A percentile compares a stretch with the other conserved stretches of the same genome.
phyloP scores from a whole-genome alignment of 1,284 basidiomycete genomes.

The Erythrobasidium hasegawianum region DNA sequence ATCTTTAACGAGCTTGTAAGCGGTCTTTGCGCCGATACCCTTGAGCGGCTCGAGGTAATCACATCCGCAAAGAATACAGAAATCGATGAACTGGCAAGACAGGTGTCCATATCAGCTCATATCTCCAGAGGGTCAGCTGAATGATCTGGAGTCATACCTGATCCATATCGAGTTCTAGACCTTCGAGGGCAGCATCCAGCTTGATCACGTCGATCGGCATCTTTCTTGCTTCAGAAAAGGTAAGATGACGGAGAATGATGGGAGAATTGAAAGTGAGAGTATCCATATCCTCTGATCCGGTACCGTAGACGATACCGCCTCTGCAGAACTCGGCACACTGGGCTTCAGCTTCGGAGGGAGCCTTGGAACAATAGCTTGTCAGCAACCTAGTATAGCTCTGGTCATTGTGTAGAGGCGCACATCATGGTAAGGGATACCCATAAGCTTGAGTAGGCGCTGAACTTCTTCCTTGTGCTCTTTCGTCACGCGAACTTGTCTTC shows the following conservation, averaged over 20 bases:
- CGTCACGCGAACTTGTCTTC: conserved; percentile 92
- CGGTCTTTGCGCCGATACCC: conserved; percentile 92
- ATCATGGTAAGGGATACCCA: conserved; percentile 94
- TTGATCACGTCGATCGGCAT: conserved; percentile 93
- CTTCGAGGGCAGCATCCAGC: conserved; percentile 76
- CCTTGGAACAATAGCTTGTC: conserved; percentile 56
- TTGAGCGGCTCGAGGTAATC: conserved; percentile 97
- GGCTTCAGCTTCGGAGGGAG: conserved; percentile 96
- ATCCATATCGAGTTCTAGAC: conserved; percentile 86
- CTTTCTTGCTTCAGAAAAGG: conserved; percentile 98
- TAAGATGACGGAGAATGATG: conserved; percentile 88
- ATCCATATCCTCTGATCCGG: conserved; percentile 99
- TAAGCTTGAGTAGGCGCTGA: conserved; percentile 75
- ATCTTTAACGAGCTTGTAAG: conserved; percentile 87
- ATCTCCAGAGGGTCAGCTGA: background rate
- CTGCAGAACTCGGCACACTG: conserved; percentile 96
- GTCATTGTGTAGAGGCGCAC: conserved; percentile 51
- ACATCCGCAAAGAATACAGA: conserved; percentile 94
- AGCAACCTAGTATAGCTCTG: background rate
- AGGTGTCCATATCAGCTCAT: background rate
- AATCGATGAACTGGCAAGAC: conserved; percentile 75
- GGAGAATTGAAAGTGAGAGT: conserved; percentile 94
- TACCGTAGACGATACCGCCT: conserved; percentile 79
- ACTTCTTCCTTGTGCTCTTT: conserved; percentile 96
- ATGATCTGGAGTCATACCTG: conserved; percentile 55